Evolutionary conservation across 2,329 filamentous ascomycete genomes (phyloP), one percentile per base, ranked within the genome.

Genomic region (Penicillium griseofulvum): DNA sequence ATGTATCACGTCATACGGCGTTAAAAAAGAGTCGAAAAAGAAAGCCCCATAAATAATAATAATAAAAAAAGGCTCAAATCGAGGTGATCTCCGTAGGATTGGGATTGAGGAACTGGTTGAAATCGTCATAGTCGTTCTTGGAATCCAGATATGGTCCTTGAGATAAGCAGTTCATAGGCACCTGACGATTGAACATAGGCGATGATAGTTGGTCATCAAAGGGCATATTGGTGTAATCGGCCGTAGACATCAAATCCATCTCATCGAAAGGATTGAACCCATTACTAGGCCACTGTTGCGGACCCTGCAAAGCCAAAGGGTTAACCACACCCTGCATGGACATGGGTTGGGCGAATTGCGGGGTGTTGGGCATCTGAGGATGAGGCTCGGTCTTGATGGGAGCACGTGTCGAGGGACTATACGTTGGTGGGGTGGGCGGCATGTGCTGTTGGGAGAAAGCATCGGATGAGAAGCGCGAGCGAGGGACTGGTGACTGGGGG

Each of bases 401-500:
- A 9, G 47, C 45, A 12, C 63, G 66, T 8, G 65, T 61, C 17
- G 65, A 67, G 3, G 75, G 74, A 49, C 74, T 76, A 36, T 73
- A 71, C 14, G 66, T 71, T 1, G 75, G 72, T 9, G 75, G 75
- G 4, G 75, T 77, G 5, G 73, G 75, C 29, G 75, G 68, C 57
- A 74, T 43, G 5, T 58, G 61, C 52, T 71, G 65, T 43, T 70
- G 65, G 8, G 62, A 60, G 49, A 69, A 70, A 24, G 66, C 58
- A 33, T 71, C 70, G 47, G 66, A 65, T 3, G 63, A 63, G 58
- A 68, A 71, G 24, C 63, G 66, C 10, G 68, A 58, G 17, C 61
- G 64, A 31, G 68, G 60, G 26, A 28, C 24, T 19, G 76, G 75
- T 5, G 75, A 78, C 49, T 81, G 78, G 42, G 79, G 78, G 60